phyloP scores from a whole-genome alignment of 2,329 filamentous ascomycete species.

The Diaporthe vaccinii region DNA sequence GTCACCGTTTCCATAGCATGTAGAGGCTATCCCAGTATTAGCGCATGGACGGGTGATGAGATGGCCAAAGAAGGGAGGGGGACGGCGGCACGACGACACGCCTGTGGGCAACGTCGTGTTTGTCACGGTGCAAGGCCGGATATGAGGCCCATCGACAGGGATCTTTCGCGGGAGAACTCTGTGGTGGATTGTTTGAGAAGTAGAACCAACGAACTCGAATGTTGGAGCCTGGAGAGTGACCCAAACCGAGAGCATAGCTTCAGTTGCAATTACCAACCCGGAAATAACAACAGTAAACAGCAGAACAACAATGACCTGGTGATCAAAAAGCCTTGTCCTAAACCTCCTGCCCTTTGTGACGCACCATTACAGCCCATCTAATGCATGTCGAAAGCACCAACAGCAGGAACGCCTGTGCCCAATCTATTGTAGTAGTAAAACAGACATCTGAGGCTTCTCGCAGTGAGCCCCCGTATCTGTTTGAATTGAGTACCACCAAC shows the following conservation, averaged over 20 bases:
- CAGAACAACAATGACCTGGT: conserved; percentile 13
- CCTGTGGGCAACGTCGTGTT: not conserved
- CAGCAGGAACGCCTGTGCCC: conserved; percentile 35
- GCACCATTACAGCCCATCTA: conserved; percentile 32
- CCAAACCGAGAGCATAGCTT: conserved; percentile 1
- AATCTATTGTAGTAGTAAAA: conserved; percentile 17
- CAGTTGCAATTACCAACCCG: conserved; percentile 4
- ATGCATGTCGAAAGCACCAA: conserved; percentile 31
- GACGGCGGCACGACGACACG: not conserved
- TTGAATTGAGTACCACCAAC: conserved; percentile 18
- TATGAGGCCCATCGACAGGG: conserved; percentile 17
- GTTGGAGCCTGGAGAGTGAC: conserved; percentile 8
- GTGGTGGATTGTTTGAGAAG: conserved; percentile 26
- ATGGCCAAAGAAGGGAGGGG: not conserved
- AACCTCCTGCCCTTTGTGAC: conserved; percentile 34
- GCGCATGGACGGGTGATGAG: conserved; percentile 1
- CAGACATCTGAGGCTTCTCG: conserved; percentile 15
- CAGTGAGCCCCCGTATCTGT: not conserved
- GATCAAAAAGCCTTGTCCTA: conserved; percentile 18
- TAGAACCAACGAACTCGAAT: conserved; percentile 15
- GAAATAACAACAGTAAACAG: conserved; percentile 7
- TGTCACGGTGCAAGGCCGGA: conserved; percentile 26
- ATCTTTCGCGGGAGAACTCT: not conserved
- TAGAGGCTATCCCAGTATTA: not conserved
- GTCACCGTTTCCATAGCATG: not conserved